Evolutionary conservation across 164 flowering plant species (phyloP).

Genomic region (Nelumbo lutea): DNA sequence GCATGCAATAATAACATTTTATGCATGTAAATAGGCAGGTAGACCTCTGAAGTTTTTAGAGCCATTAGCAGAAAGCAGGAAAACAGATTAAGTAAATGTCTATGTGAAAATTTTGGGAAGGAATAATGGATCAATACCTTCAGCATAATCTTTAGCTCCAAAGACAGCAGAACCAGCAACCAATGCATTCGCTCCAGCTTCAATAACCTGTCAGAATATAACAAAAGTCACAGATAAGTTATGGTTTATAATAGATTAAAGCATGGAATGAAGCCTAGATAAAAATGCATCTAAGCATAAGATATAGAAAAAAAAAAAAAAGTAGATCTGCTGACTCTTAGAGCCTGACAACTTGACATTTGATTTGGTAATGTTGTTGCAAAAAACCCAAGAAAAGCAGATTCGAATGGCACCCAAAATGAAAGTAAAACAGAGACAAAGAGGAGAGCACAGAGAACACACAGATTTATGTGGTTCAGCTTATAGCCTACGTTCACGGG

Average conservation of each 20-base stretch:
- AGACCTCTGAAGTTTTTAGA: background rate
- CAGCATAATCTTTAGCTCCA: constrained; percentile 94
- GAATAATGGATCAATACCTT: constrained; percentile 42
- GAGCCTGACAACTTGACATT: background rate
- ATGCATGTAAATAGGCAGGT: background rate
- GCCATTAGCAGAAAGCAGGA: background rate
- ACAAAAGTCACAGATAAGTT: constrained; percentile 1
- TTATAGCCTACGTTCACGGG: too few relatives aligned
- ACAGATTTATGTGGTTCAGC: too few relatives aligned
- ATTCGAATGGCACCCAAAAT: too few relatives aligned
- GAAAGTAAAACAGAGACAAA: too few relatives aligned
- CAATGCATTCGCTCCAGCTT: constrained; percentile 97
- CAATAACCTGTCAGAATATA: constrained; percentile 72
- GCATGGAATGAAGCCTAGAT: background rate
- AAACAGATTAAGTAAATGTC: background rate
- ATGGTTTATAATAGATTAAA: background rate
- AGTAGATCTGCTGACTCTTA: background rate
- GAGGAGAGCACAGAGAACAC: too few relatives aligned
- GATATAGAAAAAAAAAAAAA: background rate
- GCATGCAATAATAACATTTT: constrained; percentile 21
- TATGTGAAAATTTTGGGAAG: background rate
- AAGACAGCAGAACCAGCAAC: constrained; percentile 99
- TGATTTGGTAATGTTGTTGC: background rate
- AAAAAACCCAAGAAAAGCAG: too few relatives aligned
- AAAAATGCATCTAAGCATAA: background rate